Evolutionary conservation across 306 rosid genomes (phyloP), one percentile per base, ranked within the genome.

Genomic region (Aeschynomene evenia): DNA sequence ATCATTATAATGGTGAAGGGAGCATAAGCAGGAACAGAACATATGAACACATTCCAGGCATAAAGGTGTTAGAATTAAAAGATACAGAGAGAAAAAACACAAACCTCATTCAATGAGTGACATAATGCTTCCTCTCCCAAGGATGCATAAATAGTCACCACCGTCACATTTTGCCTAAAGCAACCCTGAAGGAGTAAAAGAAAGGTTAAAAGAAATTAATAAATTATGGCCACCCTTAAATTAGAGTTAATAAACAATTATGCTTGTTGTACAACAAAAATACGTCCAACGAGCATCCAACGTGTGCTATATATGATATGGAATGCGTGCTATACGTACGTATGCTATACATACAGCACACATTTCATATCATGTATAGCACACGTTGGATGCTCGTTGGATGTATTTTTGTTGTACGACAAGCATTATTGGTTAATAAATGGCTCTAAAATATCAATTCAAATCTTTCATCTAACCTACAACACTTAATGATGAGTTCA

Each of bases 101-200:
- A 73, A 64, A 88, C 96, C 96, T 91, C 93, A 74, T 91, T 91
- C 74, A 91, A 71, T 8, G 91, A 91, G 76, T 91, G 87, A 70
- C 96, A 86, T 42, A 91, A 68, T 37, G 97, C 97, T 74, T 86
- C 93, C 84, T 88, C 97, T 74, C 97, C 97, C 53, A 91, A 73
- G 61, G 96, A 91, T 74, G 97, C 88, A 80, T 88, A 91, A 48
- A 91, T 91, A 24, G 97, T 91, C 54, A 91, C 97, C 14, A 88
- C 97, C 22, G 96, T 87, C 78, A 91, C 73, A 77, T 88, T 91
- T 71, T 90, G 87, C 73, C 96, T 87, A 71, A 91, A 88, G 79
- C 97, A 88, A 59, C 83, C 91, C 96, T 91, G 89, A 53, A 10
- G 45, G 50, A 53, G 56, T 3, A 29, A 45, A 54, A 20, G 68